These are phyloP conservation scores for Sphenostylis stenocarpa DNA, from an alignment of 306 rosid species.

Conservation along the genomic window DNA sequence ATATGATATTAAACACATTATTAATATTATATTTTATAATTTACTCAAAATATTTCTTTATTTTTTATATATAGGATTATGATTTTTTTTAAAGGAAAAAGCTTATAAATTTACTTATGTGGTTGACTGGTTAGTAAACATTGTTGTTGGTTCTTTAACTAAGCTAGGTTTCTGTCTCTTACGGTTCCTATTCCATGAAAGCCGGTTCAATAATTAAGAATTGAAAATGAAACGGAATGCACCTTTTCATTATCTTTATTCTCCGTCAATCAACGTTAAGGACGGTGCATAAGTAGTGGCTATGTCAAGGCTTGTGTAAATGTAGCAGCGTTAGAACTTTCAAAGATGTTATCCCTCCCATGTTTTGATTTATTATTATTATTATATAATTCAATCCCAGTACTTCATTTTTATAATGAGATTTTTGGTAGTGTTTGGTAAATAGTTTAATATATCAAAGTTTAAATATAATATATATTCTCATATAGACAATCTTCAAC, in stretches of 20 bases:
- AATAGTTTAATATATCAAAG: no score
- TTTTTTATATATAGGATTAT: no score
- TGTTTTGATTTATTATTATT: not conserved
- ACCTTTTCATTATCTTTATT: not conserved
- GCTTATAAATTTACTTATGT: not conserved
- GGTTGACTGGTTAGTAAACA: not conserved
- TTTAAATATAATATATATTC: no score
- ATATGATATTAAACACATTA: no score
- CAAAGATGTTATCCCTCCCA: not conserved
- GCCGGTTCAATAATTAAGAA: slow-evolving; percentile 20
- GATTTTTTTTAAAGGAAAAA: not conserved
- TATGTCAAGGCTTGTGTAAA: slow-evolving; percentile 12
- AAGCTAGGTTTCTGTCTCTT: not conserved
- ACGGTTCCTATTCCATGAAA: slow-evolving; percentile 10
- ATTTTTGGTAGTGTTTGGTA: no score
- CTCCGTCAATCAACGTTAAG: slow-evolving; percentile 2
- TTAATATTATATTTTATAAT: no score
- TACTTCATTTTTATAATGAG: not conserved
- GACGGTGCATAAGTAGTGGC: slow-evolving; percentile 31
- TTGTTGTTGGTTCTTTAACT: not conserved
- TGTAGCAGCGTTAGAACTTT: not conserved
- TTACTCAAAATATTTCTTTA: no score
- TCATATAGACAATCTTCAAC: no score
- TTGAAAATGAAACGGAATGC: slow-evolving; percentile 12
- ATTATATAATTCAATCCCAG: not conserved